Evolutionary conservation across 139 green algal species (phyloP).

Genomic region (Pleodorina starrii): DNA sequence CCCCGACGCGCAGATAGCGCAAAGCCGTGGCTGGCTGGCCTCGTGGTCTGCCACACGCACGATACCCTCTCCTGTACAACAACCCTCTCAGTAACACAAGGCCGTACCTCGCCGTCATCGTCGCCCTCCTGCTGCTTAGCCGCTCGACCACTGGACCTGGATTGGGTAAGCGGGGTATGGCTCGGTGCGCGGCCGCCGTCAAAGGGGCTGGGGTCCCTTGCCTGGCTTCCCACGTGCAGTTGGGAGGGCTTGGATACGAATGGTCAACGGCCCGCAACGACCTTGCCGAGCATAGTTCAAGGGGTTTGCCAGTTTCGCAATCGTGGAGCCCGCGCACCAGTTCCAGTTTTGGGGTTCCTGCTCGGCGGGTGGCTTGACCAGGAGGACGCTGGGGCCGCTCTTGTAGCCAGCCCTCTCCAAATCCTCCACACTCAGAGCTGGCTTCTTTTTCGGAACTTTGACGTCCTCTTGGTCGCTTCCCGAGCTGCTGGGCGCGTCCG

Average conservation of each 20-base stretch:
- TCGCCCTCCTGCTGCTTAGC: conserved; percentile 33
- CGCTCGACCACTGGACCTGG: conserved; percentile 7
- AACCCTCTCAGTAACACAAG: neutral
- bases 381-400: conserved; percentile 49
- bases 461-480: neutral
- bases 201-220: no score
- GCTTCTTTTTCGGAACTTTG: conserved; percentile 4
- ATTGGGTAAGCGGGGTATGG: neutral
- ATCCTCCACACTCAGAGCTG: conserved; percentile 49
- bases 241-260: neutral
- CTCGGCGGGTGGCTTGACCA: conserved; percentile 55
- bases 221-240: no score
- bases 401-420: conserved; percentile 56
- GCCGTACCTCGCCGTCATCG: conserved; percentile 32
- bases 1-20: no score
- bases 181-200: no score
- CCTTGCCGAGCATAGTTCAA: no score
- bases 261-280: neutral
- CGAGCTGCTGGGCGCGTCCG: neutral
- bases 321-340: conserved; percentile 39
- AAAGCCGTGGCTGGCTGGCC: no score
- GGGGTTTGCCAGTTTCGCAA: neutral
- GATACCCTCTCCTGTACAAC: no score
- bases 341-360: conserved; percentile 33
- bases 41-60: no score